Conservation (phyloP, 2,329 filamentous ascomycete species). For the Metarhizium rileyi region DNA sequence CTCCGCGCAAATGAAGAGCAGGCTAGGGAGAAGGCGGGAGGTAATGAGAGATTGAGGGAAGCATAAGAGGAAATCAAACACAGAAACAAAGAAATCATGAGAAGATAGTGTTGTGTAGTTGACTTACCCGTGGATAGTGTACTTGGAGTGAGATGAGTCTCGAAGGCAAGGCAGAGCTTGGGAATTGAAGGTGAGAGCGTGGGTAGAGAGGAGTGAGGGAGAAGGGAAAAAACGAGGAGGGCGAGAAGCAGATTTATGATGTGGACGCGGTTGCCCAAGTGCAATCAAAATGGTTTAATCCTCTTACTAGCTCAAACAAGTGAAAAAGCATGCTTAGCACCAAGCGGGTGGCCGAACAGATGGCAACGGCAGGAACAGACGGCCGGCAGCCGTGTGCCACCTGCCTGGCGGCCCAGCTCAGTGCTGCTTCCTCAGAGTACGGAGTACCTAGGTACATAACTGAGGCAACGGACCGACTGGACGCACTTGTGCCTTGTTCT, state of each 20-base stretch:
- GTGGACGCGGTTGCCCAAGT: neutral
- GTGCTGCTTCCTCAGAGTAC: neutral
- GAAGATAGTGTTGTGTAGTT: neutral
- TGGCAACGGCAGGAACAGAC: conserved; percentile 4
- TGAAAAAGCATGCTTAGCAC: conserved; percentile 2
- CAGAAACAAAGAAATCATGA: neutral
- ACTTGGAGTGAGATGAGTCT: neutral
- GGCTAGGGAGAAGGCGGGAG: neutral
- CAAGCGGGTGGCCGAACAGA: neutral
- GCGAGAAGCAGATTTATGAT: conserved; percentile 6
- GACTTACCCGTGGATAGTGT: conserved; percentile 3
- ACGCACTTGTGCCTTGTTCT: too few relatives aligned
- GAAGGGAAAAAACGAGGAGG: neutral
- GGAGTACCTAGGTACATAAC: too few relatives aligned
- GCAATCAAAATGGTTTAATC: neutral
- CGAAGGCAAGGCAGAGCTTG: conserved; percentile 1
- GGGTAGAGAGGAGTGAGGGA: neutral
- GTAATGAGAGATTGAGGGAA: neutral
- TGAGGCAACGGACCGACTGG: too few relatives aligned
- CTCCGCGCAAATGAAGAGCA: neutral
- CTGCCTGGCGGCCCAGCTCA: conserved; percentile 1
- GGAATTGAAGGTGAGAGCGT: neutral
- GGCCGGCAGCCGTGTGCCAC: conserved; percentile 7
- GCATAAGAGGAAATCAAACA: neutral
- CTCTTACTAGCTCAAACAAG: neutral